phyloP scores from a whole-genome alignment of 2,329 filamentous ascomycete genomes.

The Verticillium tricorpus region DNA sequence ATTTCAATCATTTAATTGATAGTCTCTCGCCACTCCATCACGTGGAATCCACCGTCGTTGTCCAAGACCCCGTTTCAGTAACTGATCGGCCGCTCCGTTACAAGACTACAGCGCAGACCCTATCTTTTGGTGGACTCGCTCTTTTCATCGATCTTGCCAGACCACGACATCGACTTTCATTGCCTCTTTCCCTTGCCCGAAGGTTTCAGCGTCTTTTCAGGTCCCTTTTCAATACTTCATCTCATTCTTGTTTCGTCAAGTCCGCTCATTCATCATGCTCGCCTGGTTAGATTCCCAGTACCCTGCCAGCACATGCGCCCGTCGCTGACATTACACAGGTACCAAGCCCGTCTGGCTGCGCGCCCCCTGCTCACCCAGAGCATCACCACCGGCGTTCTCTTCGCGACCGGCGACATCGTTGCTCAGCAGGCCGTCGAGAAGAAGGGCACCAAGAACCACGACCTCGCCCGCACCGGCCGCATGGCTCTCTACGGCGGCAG shows the following conservation, averaged over 20 bases:
- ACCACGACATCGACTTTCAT: neutral
- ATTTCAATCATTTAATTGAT: neutral
- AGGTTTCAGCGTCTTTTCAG: neutral
- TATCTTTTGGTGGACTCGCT: neutral
- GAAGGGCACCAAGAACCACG: constrained; percentile 73
- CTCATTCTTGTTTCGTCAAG: neutral
- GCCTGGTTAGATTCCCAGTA: constrained; percentile 20
- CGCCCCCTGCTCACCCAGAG: constrained; percentile 87
- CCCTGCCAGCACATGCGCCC: neutral
- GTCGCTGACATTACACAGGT: constrained; percentile 49
- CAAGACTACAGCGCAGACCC: neutral
- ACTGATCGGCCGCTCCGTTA: neutral
- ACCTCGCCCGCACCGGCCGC: constrained; percentile 66
- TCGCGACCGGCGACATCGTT: constrained; percentile 84
- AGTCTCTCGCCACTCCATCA: neutral
- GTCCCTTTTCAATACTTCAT: neutral
- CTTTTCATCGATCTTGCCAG: neutral
- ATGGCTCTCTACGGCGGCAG: constrained; percentile 79
- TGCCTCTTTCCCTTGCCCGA: neutral
- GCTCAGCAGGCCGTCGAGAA: constrained; percentile 89
- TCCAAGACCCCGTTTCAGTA: neutral
- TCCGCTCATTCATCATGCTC: constrained; percentile 18
- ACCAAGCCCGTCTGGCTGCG: constrained; percentile 75
- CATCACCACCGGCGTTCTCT: constrained; percentile 85
- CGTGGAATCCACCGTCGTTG: neutral